A percentile compares a stretch with the other conserved stretches of the same genome.
phyloP scores from a whole-genome alignment of 225 moss, liverwort and hornwort species.

The Thuidium tamariscinum region DNA sequence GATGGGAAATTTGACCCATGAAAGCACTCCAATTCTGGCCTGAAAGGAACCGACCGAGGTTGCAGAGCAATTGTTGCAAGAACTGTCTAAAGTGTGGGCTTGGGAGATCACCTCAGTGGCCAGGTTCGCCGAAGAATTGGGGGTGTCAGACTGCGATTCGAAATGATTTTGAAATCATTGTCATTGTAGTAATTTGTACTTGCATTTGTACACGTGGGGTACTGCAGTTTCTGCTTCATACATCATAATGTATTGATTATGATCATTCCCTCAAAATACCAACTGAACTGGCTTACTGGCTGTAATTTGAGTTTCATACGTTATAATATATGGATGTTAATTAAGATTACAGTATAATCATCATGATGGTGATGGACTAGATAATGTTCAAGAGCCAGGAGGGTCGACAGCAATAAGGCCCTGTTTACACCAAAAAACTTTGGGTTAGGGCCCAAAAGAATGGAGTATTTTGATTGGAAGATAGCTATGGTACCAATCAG shows the following conservation, averaged over 20 bases:
- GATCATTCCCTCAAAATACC: not conserved
- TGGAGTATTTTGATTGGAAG: too few species aligned
- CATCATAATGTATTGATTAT: not conserved
- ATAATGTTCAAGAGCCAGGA: too few species aligned
- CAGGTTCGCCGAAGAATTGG: not conserved
- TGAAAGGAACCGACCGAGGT: not conserved
- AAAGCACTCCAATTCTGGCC: not conserved
- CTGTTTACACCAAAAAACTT: too few species aligned
- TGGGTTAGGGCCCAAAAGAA: too few species aligned
- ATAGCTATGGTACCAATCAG: too few species aligned
- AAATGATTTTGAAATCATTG: not conserved
- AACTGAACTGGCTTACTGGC: too few species aligned
- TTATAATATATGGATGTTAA: not conserved
- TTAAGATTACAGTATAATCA: not conserved
- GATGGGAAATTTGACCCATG: not conserved
- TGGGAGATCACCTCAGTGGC: not conserved
- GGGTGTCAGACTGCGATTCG: not conserved
- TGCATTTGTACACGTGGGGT: not conserved
- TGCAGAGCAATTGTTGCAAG: not conserved
- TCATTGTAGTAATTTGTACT: not conserved
- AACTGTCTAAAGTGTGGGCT: not conserved
- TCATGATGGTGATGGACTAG: not conserved
- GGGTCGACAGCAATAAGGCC: too few species aligned
- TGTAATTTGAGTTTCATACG: not conserved
- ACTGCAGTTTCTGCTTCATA: not conserved